Conservation (phyloP, 108 stramenopile species). For the Cyclotella choctawhatcheeana region DNA sequence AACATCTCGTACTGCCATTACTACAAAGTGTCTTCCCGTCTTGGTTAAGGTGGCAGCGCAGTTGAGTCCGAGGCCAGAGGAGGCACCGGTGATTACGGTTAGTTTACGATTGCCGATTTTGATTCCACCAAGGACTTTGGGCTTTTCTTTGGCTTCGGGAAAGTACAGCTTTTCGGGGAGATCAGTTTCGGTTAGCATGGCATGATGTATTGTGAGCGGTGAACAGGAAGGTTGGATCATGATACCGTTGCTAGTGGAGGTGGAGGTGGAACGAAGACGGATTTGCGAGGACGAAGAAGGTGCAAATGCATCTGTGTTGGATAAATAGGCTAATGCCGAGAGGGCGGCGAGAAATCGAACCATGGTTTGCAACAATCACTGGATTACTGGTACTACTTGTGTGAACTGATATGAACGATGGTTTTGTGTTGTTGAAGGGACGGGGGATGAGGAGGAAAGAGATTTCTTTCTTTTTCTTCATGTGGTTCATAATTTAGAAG, state of each 20-base stretch:
- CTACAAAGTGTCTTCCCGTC: constrained; percentile 89
- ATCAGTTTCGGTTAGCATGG: constrained; percentile 60
- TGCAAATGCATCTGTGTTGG: constrained; percentile 20
- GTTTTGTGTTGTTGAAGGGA: no score
- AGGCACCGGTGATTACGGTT: constrained; percentile 90
- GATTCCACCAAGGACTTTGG: constrained; percentile 86
- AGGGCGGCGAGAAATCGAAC: constrained; percentile 33
- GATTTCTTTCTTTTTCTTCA: no score
- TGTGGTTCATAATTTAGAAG: no score
- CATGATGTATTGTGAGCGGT: constrained; percentile 25
- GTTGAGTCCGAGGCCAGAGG: constrained; percentile 89
- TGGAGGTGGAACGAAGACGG: constrained; percentile 6
- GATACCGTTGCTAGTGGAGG: background rate
- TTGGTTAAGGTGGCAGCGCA: constrained; percentile 81
- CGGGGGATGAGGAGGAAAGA: no score
- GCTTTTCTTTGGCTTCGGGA: constrained; percentile 65
- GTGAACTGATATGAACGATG: no score
- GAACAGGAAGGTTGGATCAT: constrained; percentile 44
- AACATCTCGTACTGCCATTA: constrained; percentile 93
- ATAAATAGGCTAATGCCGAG: constrained; percentile 22
- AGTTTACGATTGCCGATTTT: constrained; percentile 85
- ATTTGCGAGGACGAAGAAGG: constrained; percentile 34
- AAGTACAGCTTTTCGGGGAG: constrained; percentile 78
- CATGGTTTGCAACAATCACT: no score
- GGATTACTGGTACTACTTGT: no score